phyloP scores from a whole-genome alignment of 352 stramenopile species.

The Thraustochytrium sp. region DNA sequence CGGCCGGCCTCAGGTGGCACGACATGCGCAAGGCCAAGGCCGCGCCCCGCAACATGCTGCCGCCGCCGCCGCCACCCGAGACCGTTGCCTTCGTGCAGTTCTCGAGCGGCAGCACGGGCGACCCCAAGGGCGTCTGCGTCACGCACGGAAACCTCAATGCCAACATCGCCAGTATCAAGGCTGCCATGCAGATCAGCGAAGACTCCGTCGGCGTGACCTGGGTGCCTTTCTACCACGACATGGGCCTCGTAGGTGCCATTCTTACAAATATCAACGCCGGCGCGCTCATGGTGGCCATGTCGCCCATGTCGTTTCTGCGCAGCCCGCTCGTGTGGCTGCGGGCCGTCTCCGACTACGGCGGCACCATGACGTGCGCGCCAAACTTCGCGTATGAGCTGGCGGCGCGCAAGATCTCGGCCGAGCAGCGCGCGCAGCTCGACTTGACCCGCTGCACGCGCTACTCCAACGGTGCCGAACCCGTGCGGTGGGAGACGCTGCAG shows the following conservation, averaged over 20 bases:
- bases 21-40: too few species aligned
- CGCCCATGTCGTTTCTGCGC: conserved; percentile 91
- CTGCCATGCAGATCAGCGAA: background rate
- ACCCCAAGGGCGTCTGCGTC: conserved; percentile 96
- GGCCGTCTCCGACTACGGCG: conserved; percentile 71
- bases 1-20: conserved; percentile 56
- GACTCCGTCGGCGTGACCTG: conserved; percentile 79
- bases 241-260: too few species aligned
- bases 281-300: conserved; percentile 59
- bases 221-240: conserved; percentile 99
- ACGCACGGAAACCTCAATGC: conserved; percentile 89
- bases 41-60: too few species aligned
- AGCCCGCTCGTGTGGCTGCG: conserved; percentile 90
- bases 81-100: conserved; percentile 96
- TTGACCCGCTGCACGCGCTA: too few species aligned
- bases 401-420: conserved; percentile 67
- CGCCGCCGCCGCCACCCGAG: conserved; percentile 98
- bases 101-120: too few species aligned
- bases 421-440: conserved; percentile 65
- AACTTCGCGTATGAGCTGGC: conserved; percentile 95
- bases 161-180: conserved; percentile 56
- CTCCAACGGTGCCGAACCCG: conserved; percentile 69
- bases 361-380: too few species aligned
- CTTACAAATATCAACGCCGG: conserved; percentile 84
- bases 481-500: conserved; percentile 68